Percentiles rank a stretch among this genome's conserved stretches.
Conservation (phyloP, 2,329 filamentous ascomycete genomes). For the Fusarium fracticaudum region DNA sequence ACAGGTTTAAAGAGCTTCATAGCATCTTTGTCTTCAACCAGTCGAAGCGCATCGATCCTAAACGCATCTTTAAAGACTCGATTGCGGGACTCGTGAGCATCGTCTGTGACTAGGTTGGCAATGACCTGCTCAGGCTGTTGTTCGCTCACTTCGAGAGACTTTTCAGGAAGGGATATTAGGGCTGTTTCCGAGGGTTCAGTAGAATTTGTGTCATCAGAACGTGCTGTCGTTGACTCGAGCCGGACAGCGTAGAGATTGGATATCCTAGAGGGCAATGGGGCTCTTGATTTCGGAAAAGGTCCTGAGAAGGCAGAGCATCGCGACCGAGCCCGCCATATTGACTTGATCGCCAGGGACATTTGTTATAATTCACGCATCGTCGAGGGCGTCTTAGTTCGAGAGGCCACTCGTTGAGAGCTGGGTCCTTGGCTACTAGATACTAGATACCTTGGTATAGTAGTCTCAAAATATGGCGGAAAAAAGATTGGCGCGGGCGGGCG, state of each 20-base stretch:
- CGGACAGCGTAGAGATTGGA: conserved; percentile 21
- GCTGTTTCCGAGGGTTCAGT: background rate
- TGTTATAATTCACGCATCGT: conserved; percentile 54
- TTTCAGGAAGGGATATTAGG: background rate
- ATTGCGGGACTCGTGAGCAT: conserved; percentile 37
- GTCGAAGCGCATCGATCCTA: conserved; percentile 29
- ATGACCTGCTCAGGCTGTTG: conserved; percentile 7
- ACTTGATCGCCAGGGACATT: conserved; percentile 59
- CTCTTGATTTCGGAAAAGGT: conserved; percentile 34
- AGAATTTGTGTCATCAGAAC: background rate
- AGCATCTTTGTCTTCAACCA: conserved; percentile 27
- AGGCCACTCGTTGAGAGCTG: conserved; percentile 16
- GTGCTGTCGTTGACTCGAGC: conserved; percentile 34
- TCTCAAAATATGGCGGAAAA: conserved; percentile 26
- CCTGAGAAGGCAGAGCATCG: conserved; percentile 44
- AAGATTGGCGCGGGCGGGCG: conserved; percentile 19
- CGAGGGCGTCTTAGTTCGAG: conserved; percentile 6
- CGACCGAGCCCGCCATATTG: conserved; percentile 54
- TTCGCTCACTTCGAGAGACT: conserved; percentile 2
- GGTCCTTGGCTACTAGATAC: background rate
- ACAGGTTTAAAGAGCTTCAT: conserved; percentile 41
- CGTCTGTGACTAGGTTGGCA: conserved; percentile 20
- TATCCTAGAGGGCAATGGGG: conserved; percentile 29
- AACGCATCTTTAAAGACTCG: conserved; percentile 45
- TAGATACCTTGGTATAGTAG: background rate